phyloP scores from a whole-genome alignment of 768 basidiomycete species.

The Boletus insuetus region DNA sequence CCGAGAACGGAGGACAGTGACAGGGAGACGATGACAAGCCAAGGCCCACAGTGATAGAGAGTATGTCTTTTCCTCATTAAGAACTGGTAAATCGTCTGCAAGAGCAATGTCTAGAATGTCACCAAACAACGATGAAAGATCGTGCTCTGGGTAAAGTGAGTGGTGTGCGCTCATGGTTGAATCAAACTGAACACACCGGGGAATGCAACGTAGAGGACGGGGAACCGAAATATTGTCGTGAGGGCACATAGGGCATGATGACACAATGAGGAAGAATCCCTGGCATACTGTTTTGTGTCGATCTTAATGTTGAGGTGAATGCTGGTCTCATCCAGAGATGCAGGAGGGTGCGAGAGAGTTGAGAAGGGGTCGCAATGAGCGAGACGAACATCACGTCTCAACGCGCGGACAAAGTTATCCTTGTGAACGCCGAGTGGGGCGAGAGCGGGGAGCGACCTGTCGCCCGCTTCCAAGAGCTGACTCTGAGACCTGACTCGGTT shows the following conservation, averaged over 20 bases:
- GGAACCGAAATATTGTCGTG: constrained; percentile 50
- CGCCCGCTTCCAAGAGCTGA: constrained; percentile 2
- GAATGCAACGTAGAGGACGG: constrained; percentile 44
- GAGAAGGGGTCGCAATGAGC: constrained; percentile 34
- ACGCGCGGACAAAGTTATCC: constrained; percentile 35
- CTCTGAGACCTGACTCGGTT: constrained; percentile 37
- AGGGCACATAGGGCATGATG: constrained; percentile 52
- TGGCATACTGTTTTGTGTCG: constrained; percentile 39
- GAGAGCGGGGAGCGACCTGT: constrained; percentile 19
- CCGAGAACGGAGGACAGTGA: constrained; percentile 33
- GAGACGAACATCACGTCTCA: constrained; percentile 53
- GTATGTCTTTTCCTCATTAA: constrained; percentile 43
- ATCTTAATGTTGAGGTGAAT: constrained; percentile 19
- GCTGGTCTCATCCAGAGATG: not conserved
- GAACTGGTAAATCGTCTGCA: constrained; percentile 33
- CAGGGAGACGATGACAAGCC: constrained; percentile 48
- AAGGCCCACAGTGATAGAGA: constrained; percentile 51
- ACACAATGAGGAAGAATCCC: constrained; percentile 45
- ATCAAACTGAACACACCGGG: constrained; percentile 39
- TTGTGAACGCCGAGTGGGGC: constrained; percentile 34
- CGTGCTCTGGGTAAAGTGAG: constrained; percentile 34
- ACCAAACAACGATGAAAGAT: constrained; percentile 43
- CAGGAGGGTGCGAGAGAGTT: constrained; percentile 13
- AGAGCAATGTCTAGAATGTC: constrained; percentile 44
- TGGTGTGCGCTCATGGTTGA: not conserved